Base-by-base conservation (phyloP, 2,329 filamentous ascomycete species). In the Aspergillus viridinutans region DNA sequence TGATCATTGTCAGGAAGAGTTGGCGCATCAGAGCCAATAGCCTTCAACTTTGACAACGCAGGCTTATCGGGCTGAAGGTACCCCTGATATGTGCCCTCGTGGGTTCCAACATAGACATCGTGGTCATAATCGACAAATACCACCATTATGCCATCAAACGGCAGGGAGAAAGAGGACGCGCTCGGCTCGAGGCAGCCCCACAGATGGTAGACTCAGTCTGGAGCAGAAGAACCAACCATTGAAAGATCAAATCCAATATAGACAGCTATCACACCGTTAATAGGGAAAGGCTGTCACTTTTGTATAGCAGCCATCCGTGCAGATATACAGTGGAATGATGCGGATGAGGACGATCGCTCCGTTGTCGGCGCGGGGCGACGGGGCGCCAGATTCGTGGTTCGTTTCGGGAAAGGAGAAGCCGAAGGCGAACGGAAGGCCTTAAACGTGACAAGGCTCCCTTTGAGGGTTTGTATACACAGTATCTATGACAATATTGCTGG, bases 351-450 rank as follows among this genome's bases (percentile, higher is more conserved):
- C 49, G 58, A 63, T 63, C 57, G 59, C 61, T 69, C 67, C 66
- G 63, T 66, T 57, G 61, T 66, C 64, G 66, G 64, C 45, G 63
- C 54, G 60, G 59, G 64, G 59, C 58, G 49, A 54, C 40, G 50
- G 52, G 50, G 55, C 49, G 54, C 49, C 54, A 54, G 32, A 26
- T 17, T 32, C 53, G 53, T 59, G 59, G 58, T 57, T 58, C 54
- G 56, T 62, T 53, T 62, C 59, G 60, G 59, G 52, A 55, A 61
- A 55, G 48, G 17, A 52, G 48, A 54, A 55, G 55, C 61, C 59
- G 62, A 57, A 48, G 55, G 51, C 35, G 89, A 61, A 83, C 88
- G 50, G 88, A 97, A 74, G 97, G 97, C 80, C 92, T 90, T 82
- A 90, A 90, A 72, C 90, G 94, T 62, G 92, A 89, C 49, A 99